These are phyloP conservation scores for Camelina hispida DNA, from an alignment of 345 rosid genomes.

Conservation along the genomic window DNA sequence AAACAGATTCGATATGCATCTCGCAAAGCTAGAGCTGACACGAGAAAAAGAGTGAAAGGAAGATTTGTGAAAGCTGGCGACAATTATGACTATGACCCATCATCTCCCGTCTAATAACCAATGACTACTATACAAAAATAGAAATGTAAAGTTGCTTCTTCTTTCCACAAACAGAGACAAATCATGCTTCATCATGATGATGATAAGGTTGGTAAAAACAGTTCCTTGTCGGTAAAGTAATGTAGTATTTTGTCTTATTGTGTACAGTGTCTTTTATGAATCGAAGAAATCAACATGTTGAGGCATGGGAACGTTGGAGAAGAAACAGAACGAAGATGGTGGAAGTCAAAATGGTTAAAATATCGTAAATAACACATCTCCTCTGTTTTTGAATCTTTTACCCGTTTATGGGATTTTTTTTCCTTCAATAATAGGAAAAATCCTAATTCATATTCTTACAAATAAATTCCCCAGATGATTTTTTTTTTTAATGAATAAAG, in stretches of 20 bases:
- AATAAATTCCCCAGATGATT: neutral
- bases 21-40: conserved; percentile 92
- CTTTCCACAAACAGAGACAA: conserved; percentile 16
- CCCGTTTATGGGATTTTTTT: neutral
- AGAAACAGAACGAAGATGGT: neutral
- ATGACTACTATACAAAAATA: neutral
- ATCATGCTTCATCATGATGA: conserved; percentile 6
- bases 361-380: no score
- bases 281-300: conserved; percentile 36
- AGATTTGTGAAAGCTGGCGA: conserved; percentile 95
- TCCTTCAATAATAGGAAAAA: neutral
- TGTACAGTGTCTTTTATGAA: conserved; percentile 31
- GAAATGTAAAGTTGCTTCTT: conserved; percentile 17
- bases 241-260: neutral
- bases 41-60: conserved; percentile 90
- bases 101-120: conserved; percentile 28
- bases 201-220: conserved; percentile 16
- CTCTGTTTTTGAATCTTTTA: no score
- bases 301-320: conserved; percentile 39
- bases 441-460: neutral
- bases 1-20: conserved; percentile 91
- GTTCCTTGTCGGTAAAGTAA: conserved; percentile 36
- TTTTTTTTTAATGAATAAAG: conserved; percentile 26
- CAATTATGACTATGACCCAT: conserved; percentile 74
- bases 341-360: conserved; percentile 12